phyloP scores from a whole-genome alignment of 257 asterid genomes.

The Lithospermum erythrorhizon region DNA sequence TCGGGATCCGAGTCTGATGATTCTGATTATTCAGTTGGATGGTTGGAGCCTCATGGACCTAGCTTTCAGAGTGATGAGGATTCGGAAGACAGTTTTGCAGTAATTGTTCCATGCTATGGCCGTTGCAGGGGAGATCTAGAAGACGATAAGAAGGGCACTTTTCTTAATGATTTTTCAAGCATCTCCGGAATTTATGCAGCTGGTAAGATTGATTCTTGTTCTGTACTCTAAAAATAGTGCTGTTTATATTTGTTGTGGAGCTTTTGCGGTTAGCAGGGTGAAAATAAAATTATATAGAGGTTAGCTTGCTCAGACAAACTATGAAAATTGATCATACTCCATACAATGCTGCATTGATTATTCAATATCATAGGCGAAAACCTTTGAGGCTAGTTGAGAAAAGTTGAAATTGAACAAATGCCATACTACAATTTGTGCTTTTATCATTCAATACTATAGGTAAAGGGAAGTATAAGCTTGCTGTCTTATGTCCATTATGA shows the following conservation, averaged over 20 bases:
- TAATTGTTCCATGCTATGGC: slow-evolving; percentile 43
- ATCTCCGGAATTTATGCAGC: slow-evolving; percentile 24
- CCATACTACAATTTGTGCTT: neutral
- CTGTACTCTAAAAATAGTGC: neutral
- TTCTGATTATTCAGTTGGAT: slow-evolving; percentile 47
- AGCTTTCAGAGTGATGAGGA: slow-evolving; percentile 26
- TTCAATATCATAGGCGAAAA: too few species aligned
- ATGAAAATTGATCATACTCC: too few species aligned
- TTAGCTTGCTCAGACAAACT: too few species aligned
- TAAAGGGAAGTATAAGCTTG: too few species aligned
- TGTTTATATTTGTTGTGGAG: neutral
- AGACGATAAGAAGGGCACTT: slow-evolving; percentile 18
- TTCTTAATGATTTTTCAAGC: slow-evolving; percentile 18
- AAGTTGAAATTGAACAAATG: too few species aligned
- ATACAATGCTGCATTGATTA: too few species aligned
- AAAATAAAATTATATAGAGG: neutral
- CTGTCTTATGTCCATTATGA: too few species aligned
- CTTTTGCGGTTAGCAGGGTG: neutral
- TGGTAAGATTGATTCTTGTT: slow-evolving; percentile 16
- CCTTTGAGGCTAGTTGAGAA: neutral
- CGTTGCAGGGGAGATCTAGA: slow-evolving; percentile 16
- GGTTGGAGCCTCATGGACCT: slow-evolving; percentile 45
- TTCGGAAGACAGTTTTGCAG: slow-evolving; percentile 36
- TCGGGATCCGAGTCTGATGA: slow-evolving; percentile 48
- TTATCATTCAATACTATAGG: neutral